Conservation (phyloP, 2,329 filamentous ascomycete genomes). For the Neofusicoccum parvum region DNA sequence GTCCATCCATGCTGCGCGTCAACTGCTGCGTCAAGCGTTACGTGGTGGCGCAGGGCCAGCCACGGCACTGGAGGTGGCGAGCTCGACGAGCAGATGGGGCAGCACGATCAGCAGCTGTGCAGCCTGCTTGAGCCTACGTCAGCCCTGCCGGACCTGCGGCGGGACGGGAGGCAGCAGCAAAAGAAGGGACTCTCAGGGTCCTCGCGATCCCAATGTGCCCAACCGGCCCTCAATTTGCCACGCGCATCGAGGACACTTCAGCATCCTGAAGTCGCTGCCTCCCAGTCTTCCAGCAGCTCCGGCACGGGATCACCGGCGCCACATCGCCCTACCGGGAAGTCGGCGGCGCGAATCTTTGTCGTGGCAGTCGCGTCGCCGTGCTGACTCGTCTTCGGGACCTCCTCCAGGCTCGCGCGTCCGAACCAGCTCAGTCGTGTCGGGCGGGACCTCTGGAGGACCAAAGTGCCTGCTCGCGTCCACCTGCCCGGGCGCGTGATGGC, state of each 20-base stretch:
- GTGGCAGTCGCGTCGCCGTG: constrained; percentile 3
- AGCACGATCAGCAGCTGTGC: constrained; percentile 3
- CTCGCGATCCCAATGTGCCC: not conserved
- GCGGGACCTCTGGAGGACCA: constrained; percentile 3
- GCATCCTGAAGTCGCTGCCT: not conserved
- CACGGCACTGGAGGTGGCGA: constrained; percentile 7
- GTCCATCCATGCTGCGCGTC: not conserved
- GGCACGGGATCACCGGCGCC: constrained; percentile 2
- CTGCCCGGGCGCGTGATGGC: not conserved
- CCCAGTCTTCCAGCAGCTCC: not conserved
- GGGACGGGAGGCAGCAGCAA: not conserved
- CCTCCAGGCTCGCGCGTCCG: constrained; percentile 15
- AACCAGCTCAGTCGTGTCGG: not conserved
- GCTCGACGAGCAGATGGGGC: not conserved
- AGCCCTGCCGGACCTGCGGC: not conserved
- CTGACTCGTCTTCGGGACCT: not conserved
- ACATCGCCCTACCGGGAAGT: not conserved
- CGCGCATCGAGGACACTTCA: not conserved
- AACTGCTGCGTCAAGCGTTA: not conserved
- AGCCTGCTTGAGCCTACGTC: not conserved
- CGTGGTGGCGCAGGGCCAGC: constrained; percentile 10
- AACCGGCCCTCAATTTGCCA: not conserved
- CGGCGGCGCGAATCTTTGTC: constrained; percentile 3
- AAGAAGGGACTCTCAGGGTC: constrained; percentile 5
- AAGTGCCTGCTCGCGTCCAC: not conserved